phyloP scores from a whole-genome alignment of 148 eudicot genomes.

The Talinum fruticosum region DNA sequence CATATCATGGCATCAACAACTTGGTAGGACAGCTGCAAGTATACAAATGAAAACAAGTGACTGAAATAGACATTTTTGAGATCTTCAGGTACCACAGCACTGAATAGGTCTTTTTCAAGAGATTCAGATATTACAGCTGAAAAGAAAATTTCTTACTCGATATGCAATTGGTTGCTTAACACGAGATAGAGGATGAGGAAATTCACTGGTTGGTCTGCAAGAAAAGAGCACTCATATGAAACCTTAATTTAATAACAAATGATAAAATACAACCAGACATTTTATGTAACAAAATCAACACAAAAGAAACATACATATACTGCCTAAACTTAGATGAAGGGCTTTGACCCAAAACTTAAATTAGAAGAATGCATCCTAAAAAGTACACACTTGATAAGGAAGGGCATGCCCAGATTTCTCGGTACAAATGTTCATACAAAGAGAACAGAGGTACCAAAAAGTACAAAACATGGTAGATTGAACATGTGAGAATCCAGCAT shows the following conservation, averaged over 20 bases:
- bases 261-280: background rate
- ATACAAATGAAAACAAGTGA: slow-evolving; percentile 2
- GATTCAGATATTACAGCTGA: background rate
- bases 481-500: background rate
- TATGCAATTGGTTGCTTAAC: slow-evolving; percentile 64
- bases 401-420: background rate
- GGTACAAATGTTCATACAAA: background rate
- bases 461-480: background rate
- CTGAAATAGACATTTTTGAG: background rate
- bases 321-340: background rate
- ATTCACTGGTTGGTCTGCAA: slow-evolving; percentile 75
- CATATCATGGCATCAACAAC: slow-evolving; percentile 83
- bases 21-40: slow-evolving; percentile 83
- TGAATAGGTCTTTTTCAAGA: background rate
- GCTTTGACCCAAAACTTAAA: background rate
- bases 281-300: background rate
- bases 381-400: background rate
- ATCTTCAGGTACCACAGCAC: background rate
- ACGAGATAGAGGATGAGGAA: slow-evolving; percentile 83
- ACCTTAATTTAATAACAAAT: background rate
- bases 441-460: background rate
- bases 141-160: slow-evolving; percentile 36
- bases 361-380: background rate
- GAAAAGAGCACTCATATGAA: slow-evolving; percentile 12
- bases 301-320: background rate